Evolutionary conservation across 768 basidiomycete species (phyloP).

Genomic region (Phaeotremella fagi): DNA sequence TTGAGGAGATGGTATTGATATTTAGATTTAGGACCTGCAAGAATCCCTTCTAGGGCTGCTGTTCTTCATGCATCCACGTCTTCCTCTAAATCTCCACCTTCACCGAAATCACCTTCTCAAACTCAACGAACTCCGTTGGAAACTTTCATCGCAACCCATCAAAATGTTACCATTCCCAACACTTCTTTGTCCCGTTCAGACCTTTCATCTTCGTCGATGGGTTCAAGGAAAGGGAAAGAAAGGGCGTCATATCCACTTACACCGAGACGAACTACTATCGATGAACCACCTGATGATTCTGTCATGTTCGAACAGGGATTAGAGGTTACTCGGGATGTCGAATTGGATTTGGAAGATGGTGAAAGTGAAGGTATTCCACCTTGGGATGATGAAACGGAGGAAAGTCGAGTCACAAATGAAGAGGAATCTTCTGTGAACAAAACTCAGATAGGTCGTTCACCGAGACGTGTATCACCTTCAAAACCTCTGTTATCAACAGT

Average conservation of each 20-base stretch:
- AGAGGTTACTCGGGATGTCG: constrained; percentile 21
- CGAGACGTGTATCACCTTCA: background rate
- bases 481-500: background rate
- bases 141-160: constrained; percentile 25
- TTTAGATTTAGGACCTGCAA: too few relatives aligned
- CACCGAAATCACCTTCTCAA: background rate
- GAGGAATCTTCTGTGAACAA: background rate
- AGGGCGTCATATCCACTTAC: constrained; percentile 1
- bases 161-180: background rate
- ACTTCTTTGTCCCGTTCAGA: background rate
- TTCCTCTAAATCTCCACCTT: constrained; percentile 4
- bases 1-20: too few relatives aligned
- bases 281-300: constrained; percentile 29
- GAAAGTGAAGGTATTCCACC: constrained; percentile 7
- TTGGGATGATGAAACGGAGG: constrained; percentile 4
- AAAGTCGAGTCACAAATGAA: background rate
- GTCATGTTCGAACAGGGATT: constrained; percentile 16
- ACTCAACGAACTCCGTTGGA: constrained; percentile 15
- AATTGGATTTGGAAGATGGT: constrained; percentile 29
- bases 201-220: constrained; percentile 3
- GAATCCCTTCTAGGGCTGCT: constrained; percentile 15
- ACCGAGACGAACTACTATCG: constrained; percentile 11
- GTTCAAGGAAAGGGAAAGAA: constrained; percentile 37
- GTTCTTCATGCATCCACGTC: constrained; percentile 18
- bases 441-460: background rate